Evolutionary conservation across 177 flowering plant species (phyloP), one percentile per base, ranked within the genome.

Genomic region (Telopea speciosissima): DNA sequence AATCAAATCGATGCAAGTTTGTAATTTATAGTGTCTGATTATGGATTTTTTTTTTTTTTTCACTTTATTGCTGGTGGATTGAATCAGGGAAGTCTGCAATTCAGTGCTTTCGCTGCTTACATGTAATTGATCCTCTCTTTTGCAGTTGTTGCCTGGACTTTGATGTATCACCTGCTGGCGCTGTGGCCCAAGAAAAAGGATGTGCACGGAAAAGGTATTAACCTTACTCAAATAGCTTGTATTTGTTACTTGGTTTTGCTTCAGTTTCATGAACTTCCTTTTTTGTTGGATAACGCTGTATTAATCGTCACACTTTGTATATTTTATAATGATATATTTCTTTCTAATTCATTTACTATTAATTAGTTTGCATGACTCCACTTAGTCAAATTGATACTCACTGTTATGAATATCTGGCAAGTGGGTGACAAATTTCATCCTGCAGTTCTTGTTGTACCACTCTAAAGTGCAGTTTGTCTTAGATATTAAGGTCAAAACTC

Each of bases 141-240:
- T 69, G 74, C 78, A 81, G 84, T 72, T 49, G 75, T 54, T 68
- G 73, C 58, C 60, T 69, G 79, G 81, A 74, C 31, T 63, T 79
- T 42, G 76, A 74, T 72, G 76, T 70, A 64, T 68, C 74, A 68
- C 33, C 68, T 70, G 60, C 71, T 59, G 76, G 54, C 40, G 24
- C 42, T 54, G 59, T 67, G 60, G 76, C 73, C 24, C 79, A 17
- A 73, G 74, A 72, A 79, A 75, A 70, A 72, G 81, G 84, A 76
- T 36, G 40, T 8, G 1, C 40, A 36, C 40, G 40, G 40, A 36
- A 36, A 36, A 36, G 40, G 40, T 36, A 36, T 36, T 36, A 36
- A 36, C 40, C 8, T 36, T 36, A 36, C 40, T 36, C 40, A 6
- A 36, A 36, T 36, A 36, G 8, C 40, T 36, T 68, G 44, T 14